These are phyloP conservation scores for Xylaria cubensis DNA, from an alignment of 495 filamentous ascomycete species.

Conservation along the genomic window DNA sequence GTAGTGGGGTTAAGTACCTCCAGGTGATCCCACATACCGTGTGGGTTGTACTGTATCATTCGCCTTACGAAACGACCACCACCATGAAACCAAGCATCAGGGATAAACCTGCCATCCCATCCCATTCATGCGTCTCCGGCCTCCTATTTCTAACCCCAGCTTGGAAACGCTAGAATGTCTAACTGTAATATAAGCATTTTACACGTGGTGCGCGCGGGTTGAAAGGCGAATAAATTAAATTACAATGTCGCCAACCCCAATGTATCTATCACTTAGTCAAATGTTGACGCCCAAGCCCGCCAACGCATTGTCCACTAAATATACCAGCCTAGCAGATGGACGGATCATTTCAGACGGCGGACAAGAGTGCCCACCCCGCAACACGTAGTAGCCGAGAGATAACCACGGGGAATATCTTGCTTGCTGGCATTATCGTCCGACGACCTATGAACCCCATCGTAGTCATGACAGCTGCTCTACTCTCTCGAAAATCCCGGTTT, in stretches of 20 bases:
- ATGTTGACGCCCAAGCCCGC: not conserved
- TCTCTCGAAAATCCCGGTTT: not conserved
- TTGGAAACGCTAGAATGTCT: not conserved
- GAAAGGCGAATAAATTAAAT: not conserved
- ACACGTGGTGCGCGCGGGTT: not conserved
- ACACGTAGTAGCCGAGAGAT: constrained; percentile 10
- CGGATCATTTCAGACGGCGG: not conserved
- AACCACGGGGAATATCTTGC: not conserved
- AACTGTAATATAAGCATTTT: not conserved
- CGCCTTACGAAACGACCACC: constrained; percentile 6
- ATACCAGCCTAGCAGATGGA: not conserved
- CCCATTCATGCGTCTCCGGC: not conserved
- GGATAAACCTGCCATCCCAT: constrained; percentile 9
- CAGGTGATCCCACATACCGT: constrained; percentile 8
- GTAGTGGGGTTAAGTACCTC: not conserved
- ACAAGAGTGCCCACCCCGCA: not conserved
- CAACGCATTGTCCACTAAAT: constrained; percentile 5
- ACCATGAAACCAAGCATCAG: constrained; percentile 2
- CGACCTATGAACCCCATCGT: not conserved
- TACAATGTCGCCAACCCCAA: not conserved
- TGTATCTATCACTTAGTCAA: not conserved
- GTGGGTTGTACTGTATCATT: not conserved
- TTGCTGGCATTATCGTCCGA: constrained; percentile 2
- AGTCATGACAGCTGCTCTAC: not conserved
- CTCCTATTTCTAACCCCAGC: not conserved